Conservation (phyloP, 768 basidiomycete species). For the Tricholoma matsutake region DNA sequence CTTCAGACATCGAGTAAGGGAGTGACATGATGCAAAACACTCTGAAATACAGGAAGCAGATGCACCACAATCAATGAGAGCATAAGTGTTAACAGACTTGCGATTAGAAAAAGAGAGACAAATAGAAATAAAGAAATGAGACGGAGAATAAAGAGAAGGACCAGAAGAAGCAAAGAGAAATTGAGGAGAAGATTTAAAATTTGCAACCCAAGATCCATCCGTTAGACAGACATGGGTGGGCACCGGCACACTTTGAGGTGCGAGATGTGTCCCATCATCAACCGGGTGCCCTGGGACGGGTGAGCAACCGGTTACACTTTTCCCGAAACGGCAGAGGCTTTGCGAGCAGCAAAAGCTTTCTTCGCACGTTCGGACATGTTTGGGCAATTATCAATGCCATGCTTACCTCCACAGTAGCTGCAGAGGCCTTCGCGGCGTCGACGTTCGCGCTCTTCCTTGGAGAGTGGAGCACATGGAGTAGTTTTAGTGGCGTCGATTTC, state of each 20-base stretch:
- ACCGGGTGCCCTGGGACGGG: slow-evolving; percentile 15
- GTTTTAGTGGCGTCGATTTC: too few species aligned
- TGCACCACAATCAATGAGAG: slow-evolving; percentile 36
- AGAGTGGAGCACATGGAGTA: too few species aligned
- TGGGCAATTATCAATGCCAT: slow-evolving; percentile 3
- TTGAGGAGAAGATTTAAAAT: slow-evolving; percentile 13
- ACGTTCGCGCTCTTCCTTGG: neutral
- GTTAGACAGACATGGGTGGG: slow-evolving; percentile 13
- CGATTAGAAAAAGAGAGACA: slow-evolving; percentile 28
- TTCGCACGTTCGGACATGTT: slow-evolving; percentile 1
- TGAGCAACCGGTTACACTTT: neutral
- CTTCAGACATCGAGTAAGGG: slow-evolving; percentile 28
- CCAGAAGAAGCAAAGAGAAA: slow-evolving; percentile 18
- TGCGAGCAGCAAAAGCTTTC: neutral
- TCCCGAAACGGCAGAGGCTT: neutral
- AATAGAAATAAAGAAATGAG: slow-evolving; percentile 29
- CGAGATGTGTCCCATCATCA: slow-evolving; percentile 24
- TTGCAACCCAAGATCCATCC: slow-evolving; percentile 18
- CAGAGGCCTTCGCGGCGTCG: neutral
- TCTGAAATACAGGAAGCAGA: slow-evolving; percentile 35
- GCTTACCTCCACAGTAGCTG: slow-evolving; percentile 4
- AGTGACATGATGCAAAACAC: slow-evolving; percentile 29
- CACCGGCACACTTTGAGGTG: slow-evolving; percentile 8
- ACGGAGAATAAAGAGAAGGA: slow-evolving; percentile 7
- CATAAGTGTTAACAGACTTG: slow-evolving; percentile 29